A percentile compares a stretch with the other conserved stretches of the same genome.
Evolutionary conservation across 2,329 filamentous ascomycete genomes (phyloP).

Genomic region (Colletotrichum euphorbiae): DNA sequence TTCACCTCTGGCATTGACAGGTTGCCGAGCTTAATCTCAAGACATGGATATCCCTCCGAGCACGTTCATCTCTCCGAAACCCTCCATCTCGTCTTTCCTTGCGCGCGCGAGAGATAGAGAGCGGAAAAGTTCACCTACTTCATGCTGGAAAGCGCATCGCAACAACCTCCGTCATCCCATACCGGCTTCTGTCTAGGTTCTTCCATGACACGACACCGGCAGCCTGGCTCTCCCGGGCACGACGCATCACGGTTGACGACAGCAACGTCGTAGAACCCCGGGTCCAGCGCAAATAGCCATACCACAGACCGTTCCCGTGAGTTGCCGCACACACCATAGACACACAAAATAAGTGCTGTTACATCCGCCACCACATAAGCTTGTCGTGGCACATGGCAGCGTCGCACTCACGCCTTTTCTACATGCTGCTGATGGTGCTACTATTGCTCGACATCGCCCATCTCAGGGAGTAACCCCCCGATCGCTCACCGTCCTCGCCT

Average conservation of each 20-base stretch:
- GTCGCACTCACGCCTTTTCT: constrained; percentile 4
- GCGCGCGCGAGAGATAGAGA: too few relatives aligned
- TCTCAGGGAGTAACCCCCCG: neutral
- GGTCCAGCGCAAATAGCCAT: neutral
- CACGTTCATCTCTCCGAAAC: constrained; percentile 21
- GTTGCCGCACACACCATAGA: too few relatives aligned
- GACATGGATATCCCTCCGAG: constrained; percentile 18
- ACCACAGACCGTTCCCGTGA: too few relatives aligned
- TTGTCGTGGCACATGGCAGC: constrained; percentile 30
- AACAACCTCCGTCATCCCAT: constrained; percentile 6
- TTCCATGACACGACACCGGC: constrained; percentile 15
- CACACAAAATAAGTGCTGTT: neutral
- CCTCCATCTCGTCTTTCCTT: constrained; percentile 23
- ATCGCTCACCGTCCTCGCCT: neutral
- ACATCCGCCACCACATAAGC: constrained; percentile 25
- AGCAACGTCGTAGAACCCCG: constrained; percentile 19
- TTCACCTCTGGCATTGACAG: neutral
- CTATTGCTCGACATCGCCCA: neutral
- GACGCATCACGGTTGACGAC: constrained; percentile 7
- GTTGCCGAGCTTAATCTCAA: neutral
- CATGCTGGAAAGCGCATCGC: neutral
- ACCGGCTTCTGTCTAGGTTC: constrained; percentile 2
- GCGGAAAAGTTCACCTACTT: too few relatives aligned
- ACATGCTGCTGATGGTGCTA: neutral
- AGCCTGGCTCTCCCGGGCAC: constrained; percentile 28